phyloP scores from a whole-genome alignment of 352 stramenopile species.

The Phytophthora litchii region DNA sequence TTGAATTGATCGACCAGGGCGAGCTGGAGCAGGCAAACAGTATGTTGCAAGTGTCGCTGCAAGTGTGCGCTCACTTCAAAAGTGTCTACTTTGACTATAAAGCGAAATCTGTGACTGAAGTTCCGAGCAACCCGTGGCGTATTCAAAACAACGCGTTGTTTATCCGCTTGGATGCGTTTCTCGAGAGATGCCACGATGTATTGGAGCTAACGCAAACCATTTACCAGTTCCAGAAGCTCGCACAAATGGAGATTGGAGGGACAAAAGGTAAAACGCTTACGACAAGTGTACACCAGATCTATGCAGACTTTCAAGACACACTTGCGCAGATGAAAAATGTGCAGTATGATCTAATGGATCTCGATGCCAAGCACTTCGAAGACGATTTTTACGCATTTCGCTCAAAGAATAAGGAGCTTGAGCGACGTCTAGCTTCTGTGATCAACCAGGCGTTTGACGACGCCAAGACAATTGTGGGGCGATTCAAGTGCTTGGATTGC shows the following conservation, averaged over 20 bases:
- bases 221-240: conserved; percentile 89
- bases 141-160: conserved; percentile 94
- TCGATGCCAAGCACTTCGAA: conserved; percentile 91
- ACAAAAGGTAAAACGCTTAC: conserved; percentile 94
- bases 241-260: conserved; percentile 89
- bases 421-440: conserved; percentile 85
- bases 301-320: conserved; percentile 84
- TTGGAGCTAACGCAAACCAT: conserved; percentile 91
- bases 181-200: conserved; percentile 93
- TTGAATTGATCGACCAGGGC: conserved; percentile 81
- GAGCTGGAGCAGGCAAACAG: conserved; percentile 72
- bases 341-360: conserved; percentile 89
- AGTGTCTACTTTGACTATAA: conserved; percentile 94
- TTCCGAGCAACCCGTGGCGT: conserved; percentile 87
- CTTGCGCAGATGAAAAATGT: conserved; percentile 79
- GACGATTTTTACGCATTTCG: conserved; percentile 93
- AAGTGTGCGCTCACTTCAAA: conserved; percentile 91
- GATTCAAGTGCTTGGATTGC: conserved; percentile 93
- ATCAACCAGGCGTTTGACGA: conserved; percentile 94
- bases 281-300: conserved; percentile 90
- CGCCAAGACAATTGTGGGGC: conserved; percentile 82
- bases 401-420: conserved; percentile 88
- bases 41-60: conserved; percentile 75
- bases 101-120: conserved; percentile 76
- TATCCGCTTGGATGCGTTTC: conserved; percentile 88